These are phyloP conservation scores for Ceratocystis harringtonii DNA, from an alignment of 2,329 filamentous ascomycete genomes.

Conservation along the genomic window DNA sequence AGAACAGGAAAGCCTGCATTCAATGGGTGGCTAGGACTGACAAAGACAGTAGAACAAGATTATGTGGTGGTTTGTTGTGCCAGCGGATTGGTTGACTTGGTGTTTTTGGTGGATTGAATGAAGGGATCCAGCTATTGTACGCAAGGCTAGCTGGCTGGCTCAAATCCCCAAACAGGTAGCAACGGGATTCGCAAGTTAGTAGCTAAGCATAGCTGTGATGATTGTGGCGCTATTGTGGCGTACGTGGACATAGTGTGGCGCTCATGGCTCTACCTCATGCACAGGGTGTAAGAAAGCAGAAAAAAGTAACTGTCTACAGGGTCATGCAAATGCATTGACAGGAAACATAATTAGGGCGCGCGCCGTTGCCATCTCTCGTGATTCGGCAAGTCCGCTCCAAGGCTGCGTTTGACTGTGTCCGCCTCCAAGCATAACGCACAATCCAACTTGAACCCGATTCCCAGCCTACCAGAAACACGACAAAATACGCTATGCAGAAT, in stretches of 20 bases:
- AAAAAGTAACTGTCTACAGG: too few species aligned
- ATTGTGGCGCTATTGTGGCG: neutral
- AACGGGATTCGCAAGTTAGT: constrained; percentile 16
- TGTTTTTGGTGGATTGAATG: constrained; percentile 11
- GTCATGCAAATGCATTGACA: too few species aligned
- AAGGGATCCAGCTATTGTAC: neutral
- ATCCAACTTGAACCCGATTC: neutral
- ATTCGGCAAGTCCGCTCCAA: too few species aligned
- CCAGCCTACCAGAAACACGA: neutral
- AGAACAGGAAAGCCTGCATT: neutral
- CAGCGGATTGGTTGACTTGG: neutral
- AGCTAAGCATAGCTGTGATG: neutral
- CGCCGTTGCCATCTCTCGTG: too few species aligned
- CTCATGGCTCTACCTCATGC: too few species aligned
- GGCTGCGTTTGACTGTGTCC: too few species aligned
- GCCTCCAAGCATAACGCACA: too few species aligned
- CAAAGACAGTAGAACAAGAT: neutral
- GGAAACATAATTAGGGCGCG: too few species aligned
- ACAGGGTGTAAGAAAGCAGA: too few species aligned
- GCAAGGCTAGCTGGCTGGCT: constrained; percentile 16
- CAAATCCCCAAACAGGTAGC: constrained; percentile 15
- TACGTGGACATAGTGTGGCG: neutral
- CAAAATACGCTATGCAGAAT: neutral
- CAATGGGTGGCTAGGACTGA: neutral
- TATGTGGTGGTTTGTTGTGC: constrained; percentile 1